Evolutionary conservation across 257 asterid genomes (phyloP).

Genomic region (Vinca minor): DNA sequence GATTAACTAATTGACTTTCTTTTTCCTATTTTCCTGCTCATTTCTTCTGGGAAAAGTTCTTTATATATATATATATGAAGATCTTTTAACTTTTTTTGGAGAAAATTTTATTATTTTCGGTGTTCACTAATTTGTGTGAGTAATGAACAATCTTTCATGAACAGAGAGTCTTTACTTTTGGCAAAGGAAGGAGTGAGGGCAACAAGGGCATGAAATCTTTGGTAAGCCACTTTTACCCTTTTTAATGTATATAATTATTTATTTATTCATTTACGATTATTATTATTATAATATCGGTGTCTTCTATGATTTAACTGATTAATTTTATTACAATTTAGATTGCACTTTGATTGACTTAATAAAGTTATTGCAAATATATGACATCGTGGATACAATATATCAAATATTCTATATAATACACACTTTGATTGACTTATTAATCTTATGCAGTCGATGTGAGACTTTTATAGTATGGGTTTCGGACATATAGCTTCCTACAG

Average conservation of each 20-base stretch:
- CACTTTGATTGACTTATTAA: no score
- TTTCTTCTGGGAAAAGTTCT: background rate
- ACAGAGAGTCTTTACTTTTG: slow-evolving; percentile 79
- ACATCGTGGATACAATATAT: no score
- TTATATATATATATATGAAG: background rate
- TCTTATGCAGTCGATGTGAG: no score
- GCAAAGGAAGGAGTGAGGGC: slow-evolving; percentile 89
- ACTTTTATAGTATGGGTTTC: no score
- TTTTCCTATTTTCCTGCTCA: background rate
- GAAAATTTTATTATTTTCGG: background rate
- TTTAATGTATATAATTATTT: background rate
- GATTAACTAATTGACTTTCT: background rate
- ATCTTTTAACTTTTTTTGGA: background rate
- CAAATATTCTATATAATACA: no score
- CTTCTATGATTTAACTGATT: no score
- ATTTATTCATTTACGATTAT: no score
- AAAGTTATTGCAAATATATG: no score
- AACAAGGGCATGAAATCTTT: slow-evolving; percentile 89
- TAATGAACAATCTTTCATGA: slow-evolving; percentile 3
- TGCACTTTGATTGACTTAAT: no score
- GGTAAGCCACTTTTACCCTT: slow-evolving; percentile 40
- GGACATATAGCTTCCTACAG: no score
- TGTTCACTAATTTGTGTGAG: background rate
- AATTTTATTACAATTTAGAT: no score
- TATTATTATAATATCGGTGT: no score